Evolutionary conservation across 164 flowering plant species (phyloP).

Genomic region (Paratinospora sagittata): DNA sequence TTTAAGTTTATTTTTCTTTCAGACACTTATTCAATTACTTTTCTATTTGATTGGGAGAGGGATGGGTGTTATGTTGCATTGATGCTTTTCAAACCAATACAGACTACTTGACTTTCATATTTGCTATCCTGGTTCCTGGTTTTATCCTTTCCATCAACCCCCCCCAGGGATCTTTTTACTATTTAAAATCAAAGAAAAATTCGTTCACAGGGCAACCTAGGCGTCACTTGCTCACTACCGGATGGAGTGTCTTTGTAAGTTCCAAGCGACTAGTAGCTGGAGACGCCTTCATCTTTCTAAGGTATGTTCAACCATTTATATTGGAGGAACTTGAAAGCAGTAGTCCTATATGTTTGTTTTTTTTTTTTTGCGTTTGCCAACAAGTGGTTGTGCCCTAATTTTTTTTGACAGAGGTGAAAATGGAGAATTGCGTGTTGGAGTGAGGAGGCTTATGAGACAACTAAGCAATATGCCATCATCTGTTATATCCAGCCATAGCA

Average conservation of each 20-base stretch:
- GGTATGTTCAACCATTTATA: slow-evolving; percentile 23
- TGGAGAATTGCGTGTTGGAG: slow-evolving; percentile 92
- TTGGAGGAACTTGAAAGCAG: not conserved
- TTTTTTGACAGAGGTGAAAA: slow-evolving; percentile 59
- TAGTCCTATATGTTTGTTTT: no score
- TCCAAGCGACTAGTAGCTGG: slow-evolving; percentile 86
- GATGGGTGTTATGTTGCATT: not conserved
- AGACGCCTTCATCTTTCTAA: slow-evolving; percentile 84
- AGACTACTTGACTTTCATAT: not conserved
- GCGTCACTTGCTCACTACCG: slow-evolving; percentile 85
- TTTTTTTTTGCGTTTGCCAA: not conserved
- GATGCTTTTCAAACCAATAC: not conserved
- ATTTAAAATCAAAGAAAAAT: not conserved
- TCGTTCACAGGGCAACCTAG: slow-evolving; percentile 73
- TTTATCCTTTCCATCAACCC: not conserved
- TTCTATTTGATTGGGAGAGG: not conserved
- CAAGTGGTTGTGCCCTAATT: not conserved
- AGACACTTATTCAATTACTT: not conserved
- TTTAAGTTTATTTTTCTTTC: no score
- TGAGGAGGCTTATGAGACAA: slow-evolving; percentile 79
- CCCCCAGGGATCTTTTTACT: not conserved
- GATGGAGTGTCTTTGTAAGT: slow-evolving; percentile 94
- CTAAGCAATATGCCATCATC: slow-evolving; percentile 78
- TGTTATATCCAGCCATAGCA: slow-evolving; percentile 94
- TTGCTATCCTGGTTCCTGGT: not conserved